Percentiles rank a stretch among this genome's conserved stretches.
Evolutionary conservation across 2,329 filamentous ascomycete genomes (phyloP).

Genomic region (Teratosphaeria destructans): DNA sequence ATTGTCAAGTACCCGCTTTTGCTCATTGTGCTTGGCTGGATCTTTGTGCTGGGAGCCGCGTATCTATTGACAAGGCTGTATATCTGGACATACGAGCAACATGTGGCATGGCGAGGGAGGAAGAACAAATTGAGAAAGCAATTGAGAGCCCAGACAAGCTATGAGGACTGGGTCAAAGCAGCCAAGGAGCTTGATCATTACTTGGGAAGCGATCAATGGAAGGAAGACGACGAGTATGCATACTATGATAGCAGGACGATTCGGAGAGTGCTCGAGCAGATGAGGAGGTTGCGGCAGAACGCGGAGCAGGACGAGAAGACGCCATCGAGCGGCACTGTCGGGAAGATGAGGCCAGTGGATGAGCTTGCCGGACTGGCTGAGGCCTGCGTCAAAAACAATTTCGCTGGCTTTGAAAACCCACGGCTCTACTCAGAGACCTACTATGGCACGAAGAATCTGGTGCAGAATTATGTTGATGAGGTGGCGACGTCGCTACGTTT

Average conservation of each 20-base stretch:
- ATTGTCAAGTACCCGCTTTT: constrained; percentile 89
- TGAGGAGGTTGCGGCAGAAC: constrained; percentile 50
- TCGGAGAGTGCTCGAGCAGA: constrained; percentile 62
- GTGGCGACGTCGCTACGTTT: constrained; percentile 59
- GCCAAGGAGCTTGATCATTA: constrained; percentile 72
- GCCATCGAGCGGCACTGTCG: constrained; percentile 15
- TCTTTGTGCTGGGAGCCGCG: constrained; percentile 58
- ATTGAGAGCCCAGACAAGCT: constrained; percentile 62
- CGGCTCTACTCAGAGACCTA: constrained; percentile 96
- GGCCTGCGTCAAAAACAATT: constrained; percentile 95
- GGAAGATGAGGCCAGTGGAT: constrained; percentile 48
- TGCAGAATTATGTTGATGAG: constrained; percentile 85
- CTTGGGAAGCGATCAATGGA: constrained; percentile 72
- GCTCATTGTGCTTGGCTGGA: constrained; percentile 68
- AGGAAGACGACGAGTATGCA: constrained; percentile 58
- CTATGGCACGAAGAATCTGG: constrained; percentile 89
- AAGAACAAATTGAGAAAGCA: constrained; percentile 60
- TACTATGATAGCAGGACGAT: constrained; percentile 88
- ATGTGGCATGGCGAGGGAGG: constrained; percentile 76
- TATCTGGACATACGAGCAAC: constrained; percentile 86
- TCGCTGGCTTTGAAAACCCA: constrained; percentile 87
- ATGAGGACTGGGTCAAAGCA: constrained; percentile 71
- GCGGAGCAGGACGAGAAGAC: constrained; percentile 47
- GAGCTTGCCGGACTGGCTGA: constrained; percentile 71
- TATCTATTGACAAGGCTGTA: constrained; percentile 81